phyloP scores from a whole-genome alignment of 192 early-diverging fungal species.

The Geranomyces michiganensis region DNA sequence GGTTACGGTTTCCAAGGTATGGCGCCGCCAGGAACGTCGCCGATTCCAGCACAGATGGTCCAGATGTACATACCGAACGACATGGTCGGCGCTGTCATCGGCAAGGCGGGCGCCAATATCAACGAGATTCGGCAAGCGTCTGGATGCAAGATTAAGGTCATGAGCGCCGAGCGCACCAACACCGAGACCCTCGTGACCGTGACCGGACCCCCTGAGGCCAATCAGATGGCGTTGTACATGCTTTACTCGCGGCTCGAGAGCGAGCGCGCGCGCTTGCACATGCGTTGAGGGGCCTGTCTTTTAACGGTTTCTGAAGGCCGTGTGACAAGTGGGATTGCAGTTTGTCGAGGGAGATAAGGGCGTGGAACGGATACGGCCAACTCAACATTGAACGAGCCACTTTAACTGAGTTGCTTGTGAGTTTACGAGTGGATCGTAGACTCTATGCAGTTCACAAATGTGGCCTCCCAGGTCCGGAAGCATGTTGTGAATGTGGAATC shows the following conservation, averaged over 20 bases:
- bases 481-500: too few species aligned
- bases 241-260: conserved; percentile 87
- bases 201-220: conserved; percentile 80
- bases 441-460: too few species aligned
- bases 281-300: neutral
- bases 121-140: conserved; percentile 52
- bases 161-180: conserved; percentile 74
- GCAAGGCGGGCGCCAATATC: conserved; percentile 75
- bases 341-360: too few species aligned
- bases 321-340: too few species aligned
- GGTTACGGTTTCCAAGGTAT: conserved; percentile 6
- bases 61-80: conserved; percentile 92
- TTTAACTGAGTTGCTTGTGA: too few species aligned
- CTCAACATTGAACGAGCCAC: too few species aligned
- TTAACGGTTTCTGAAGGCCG: too few species aligned
- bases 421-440: too few species aligned
- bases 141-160: conserved; percentile 82
- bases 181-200: conserved; percentile 92
- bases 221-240: conserved; percentile 89
- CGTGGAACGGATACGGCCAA: too few species aligned
- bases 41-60: conserved; percentile 56
- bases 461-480: too few species aligned
- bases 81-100: conserved; percentile 98
- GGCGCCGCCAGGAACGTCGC: conserved; percentile 21
- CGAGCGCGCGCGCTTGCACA: conserved; percentile 52